Base-by-base conservation (phyloP, 1,284 basidiomycete genomes). In the Chalciporus sp. region DNA sequence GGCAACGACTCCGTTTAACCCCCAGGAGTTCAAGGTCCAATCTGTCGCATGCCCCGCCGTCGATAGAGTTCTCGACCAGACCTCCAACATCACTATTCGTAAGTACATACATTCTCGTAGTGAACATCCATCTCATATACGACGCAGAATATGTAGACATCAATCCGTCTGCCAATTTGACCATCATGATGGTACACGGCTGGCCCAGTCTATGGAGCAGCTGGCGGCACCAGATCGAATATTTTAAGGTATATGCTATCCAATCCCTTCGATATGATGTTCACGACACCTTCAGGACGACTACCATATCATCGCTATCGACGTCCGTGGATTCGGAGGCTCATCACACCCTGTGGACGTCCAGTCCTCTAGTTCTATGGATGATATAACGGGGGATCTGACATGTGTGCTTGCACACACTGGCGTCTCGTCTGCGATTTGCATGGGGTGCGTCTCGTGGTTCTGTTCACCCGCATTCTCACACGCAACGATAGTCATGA, bases 181-280 rank as follows among this genome's bases (percentile, higher is more conserved):
- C 83, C 0, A 67, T 89, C 7, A 39, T 90, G 23, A 77, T 90
- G 75, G 81, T 88, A 0, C 88, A 90, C 60, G 88, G 87, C 2
- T 90, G 87, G 87, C 88, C 87, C 1, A 78, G 83, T 60, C 67
- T 88, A 7, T 90, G 87, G 88, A 83, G 81, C 50, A 81, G 79
- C 20, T 90, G 87, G 88, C 76, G 81, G 23, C 78, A 77, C 42
- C 87, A 90, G 61, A 87, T 90, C 12, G 69, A 80, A 49, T 79
- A 81, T 56, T 84, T 89, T 65, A 67, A 82, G 71, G 86, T 80
- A 58, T 20, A 59, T 49, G 1, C 12, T 35, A 4, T 11, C 23
- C 14, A 20, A 4, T 23, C 5, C 8, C 0, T 17, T 42, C 17
- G 8, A 17, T 5, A 35, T 16, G n/a, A 19, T 16, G 4, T 28